Percentiles rank a stretch among this genome's conserved stretches.
phyloP scores from a whole-genome alignment of 2,329 filamentous ascomycete species.

The Beauveria medogensis region DNA sequence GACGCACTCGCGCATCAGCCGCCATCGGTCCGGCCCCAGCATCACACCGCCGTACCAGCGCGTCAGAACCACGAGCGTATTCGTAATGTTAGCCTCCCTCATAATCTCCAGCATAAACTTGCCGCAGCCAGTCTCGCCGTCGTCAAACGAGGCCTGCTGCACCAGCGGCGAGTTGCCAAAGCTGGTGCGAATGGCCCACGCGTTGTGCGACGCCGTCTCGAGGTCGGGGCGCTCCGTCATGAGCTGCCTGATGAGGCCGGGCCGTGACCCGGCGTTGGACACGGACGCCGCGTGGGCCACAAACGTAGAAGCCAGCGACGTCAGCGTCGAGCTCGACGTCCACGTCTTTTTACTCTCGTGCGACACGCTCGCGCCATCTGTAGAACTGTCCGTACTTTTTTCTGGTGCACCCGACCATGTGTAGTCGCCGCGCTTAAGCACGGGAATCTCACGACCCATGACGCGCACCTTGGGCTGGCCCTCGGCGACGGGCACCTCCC shows the following conservation, averaged over 20 bases:
- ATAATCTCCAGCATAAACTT: constrained; percentile 47
- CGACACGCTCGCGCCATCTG: constrained; percentile 10
- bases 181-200: constrained; percentile 38
- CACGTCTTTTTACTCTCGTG: constrained; percentile 30
- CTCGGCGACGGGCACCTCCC: constrained; percentile 63
- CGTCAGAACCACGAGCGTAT: constrained; percentile 50
- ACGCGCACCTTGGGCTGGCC: constrained; percentile 68
- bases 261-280: constrained; percentile 33
- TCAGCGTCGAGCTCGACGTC: constrained; percentile 43
- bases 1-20: constrained; percentile 51
- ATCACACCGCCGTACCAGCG: constrained; percentile 56
- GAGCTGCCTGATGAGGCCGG: constrained; percentile 37
- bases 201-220: constrained; percentile 50
- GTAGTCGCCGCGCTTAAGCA: constrained; percentile 73
- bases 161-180: constrained; percentile 30
- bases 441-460: constrained; percentile 64
- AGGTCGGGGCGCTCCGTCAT: constrained; percentile 41
- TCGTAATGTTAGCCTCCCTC: constrained; percentile 40
- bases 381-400: constrained; percentile 1
- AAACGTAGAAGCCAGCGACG: constrained; percentile 48
- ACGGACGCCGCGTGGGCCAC: constrained; percentile 40
- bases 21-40: constrained; percentile 54
- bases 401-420: constrained; percentile 24
- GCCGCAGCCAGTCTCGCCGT: constrained; percentile 54
- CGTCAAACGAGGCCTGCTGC: constrained; percentile 47